Evolutionary conservation across 352 stramenopile genomes (phyloP), one percentile per base, ranked within the genome.

Genomic region (Globisporangium apiculatum): DNA sequence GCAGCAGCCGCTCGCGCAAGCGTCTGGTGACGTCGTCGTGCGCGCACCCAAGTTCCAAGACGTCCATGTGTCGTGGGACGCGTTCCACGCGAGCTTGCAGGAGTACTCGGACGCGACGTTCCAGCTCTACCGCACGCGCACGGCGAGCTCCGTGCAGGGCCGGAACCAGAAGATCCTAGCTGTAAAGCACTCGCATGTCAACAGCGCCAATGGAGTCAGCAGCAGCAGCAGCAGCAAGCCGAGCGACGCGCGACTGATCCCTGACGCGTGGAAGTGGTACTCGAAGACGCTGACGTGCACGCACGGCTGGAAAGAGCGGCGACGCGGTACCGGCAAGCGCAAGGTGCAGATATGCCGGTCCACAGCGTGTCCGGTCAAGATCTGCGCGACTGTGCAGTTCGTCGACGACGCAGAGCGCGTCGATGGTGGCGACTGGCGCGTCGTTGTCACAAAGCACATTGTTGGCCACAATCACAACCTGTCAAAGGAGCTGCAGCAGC

Each of bases 391-490:
- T 0, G 61, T 91, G 11, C 81, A 89, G 55, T 88, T 75, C 47
- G 55, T 81, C 9, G 68, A 69, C 48, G 17, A 18, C 4, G 10
- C 55, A 36, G 40, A 24, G 6, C 0, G 58, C 35, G 47, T 38
- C 48, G 53, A 57, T 38, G 41, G 24, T 7, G 71, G 51, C 0
- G 58, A 57, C 24, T 91, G 81, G 81, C 77, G 76, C 3, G 79
- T 91, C 24, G 77, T 91, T 2, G 72, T 91, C 11, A 91, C 79
- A 15, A 87, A 87, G 48, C 81, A 91, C 62, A 60, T 89, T 5
- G 66, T 85, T 14, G 79, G 88, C 48, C 81, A 91, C 60, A 91
- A 91, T 55, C 81, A 91, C 62, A 91, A 88, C 49, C 61, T 91
- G n/a, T 91, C 81, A 6, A 67, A 69, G 14, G 81, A 82, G 48